A percentile compares a stretch with the other conserved stretches of the same genome.
Conservation (phyloP, 2,329 filamentous ascomycete genomes). For the Hymenotorrendiella dingleyae region DNA sequence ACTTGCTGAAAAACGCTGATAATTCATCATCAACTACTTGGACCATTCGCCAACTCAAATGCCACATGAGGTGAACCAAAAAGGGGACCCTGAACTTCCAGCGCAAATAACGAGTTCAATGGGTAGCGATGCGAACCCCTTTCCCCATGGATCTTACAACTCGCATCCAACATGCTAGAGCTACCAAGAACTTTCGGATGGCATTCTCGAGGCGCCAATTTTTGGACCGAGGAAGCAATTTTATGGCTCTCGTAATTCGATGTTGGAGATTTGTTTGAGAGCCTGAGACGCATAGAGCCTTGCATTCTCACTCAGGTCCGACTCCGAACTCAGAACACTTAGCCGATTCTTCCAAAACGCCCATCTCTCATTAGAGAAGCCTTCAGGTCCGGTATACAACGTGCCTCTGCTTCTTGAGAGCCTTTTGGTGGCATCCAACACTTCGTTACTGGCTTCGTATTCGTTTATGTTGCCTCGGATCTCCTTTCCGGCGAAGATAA, state of each 20-base stretch:
- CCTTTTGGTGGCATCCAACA: background rate
- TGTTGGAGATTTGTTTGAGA: background rate
- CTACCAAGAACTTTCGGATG: no score
- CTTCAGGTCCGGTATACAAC: conserved; percentile 3
- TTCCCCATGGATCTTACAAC: no score
- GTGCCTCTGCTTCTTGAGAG: conserved; percentile 1
- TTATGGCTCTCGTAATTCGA: background rate
- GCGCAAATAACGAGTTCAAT: no score
- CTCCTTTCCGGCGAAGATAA: conserved; percentile 4
- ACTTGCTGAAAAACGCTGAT: no score
- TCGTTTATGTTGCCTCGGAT: background rate
- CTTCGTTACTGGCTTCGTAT: background rate
- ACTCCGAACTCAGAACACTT: background rate
- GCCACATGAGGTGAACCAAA: no score
- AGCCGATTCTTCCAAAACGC: conserved; percentile 4
- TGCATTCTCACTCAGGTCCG: conserved; percentile 1
- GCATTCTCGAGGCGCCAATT: no score
- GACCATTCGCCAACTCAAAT: no score
- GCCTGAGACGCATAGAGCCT: conserved; percentile 4
- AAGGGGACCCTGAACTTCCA: no score
- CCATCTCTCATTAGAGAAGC: conserved; percentile 7
- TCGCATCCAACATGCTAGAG: no score
- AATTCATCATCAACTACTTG: no score
- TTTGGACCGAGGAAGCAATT: no score
- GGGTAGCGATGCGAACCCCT: no score